Evolutionary conservation across 352 stramenopile genomes (phyloP).

Genomic region (Chrysophaeum taylorii): DNA sequence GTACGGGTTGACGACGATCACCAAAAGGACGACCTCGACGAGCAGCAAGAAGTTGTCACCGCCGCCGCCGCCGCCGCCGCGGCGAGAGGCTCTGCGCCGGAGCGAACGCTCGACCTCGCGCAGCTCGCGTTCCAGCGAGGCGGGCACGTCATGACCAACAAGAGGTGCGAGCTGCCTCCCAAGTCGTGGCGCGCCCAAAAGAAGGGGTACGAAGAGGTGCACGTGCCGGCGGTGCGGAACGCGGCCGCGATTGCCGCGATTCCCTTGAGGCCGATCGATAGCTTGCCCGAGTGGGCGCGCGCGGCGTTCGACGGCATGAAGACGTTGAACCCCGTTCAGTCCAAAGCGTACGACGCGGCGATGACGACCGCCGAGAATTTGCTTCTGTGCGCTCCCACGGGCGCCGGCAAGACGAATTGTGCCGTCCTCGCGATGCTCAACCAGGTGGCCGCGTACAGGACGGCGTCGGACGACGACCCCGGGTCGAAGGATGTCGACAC

Average conservation of each 20-base stretch:
- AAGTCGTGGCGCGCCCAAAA: slow-evolving; percentile 92
- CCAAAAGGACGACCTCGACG: neutral
- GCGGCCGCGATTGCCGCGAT: slow-evolving; percentile 49
- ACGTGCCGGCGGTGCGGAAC: slow-evolving; percentile 85
- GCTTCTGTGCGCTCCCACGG: slow-evolving; percentile 94
- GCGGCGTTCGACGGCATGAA: slow-evolving; percentile 91
- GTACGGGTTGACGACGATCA: neutral
- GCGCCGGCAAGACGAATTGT: slow-evolving; percentile 98
- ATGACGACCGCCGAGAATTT: slow-evolving; percentile 90
- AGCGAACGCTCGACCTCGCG: slow-evolving; percentile 91
- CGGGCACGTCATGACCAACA: slow-evolving; percentile 95
- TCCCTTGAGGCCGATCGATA: slow-evolving; percentile 62
- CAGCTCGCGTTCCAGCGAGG: slow-evolving; percentile 85
- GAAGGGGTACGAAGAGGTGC: slow-evolving; percentile 96
- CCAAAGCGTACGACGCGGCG: slow-evolving; percentile 82
- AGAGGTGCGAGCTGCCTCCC: slow-evolving; percentile 85
- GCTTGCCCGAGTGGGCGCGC: slow-evolving; percentile 88
- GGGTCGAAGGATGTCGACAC: slow-evolving; percentile 72
- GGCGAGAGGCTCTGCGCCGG: neutral
- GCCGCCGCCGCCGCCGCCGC: neutral
- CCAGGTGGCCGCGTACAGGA: slow-evolving; percentile 84
- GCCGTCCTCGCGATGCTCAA: slow-evolving; percentile 96
- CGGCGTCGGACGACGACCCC: slow-evolving; percentile 28
- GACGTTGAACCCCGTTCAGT: slow-evolving; percentile 97
- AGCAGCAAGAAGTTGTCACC: neutral